phyloP scores from a whole-genome alignment of 2,329 filamentous ascomycete genomes.

The Aspergillus candidus region DNA sequence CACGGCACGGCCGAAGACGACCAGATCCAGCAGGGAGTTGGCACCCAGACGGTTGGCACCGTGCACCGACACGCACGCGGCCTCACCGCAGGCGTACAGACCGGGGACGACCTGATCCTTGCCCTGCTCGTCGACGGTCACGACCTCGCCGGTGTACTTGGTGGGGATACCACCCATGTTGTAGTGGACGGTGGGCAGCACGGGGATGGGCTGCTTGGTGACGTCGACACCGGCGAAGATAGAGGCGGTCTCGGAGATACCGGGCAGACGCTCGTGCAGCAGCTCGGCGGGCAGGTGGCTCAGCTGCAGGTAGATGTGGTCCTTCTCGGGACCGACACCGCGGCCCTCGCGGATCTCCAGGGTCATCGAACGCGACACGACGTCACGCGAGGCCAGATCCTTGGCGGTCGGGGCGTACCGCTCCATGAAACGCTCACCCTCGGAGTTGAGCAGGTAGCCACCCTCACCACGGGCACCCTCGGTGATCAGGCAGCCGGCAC shows the following conservation, averaged over 20 bases:
- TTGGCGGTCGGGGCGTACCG: constrained; percentile 96
- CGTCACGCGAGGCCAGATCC: constrained; percentile 93
- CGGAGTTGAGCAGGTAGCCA: constrained; percentile 93
- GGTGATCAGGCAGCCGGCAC: constrained; percentile 94
- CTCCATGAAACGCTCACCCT: constrained; percentile 99
- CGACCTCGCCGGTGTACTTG: constrained; percentile 91
- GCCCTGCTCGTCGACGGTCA: constrained; percentile 78
- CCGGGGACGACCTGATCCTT: constrained; percentile 91
- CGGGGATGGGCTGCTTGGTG: constrained; percentile 91
- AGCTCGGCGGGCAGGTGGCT: constrained; percentile 90
- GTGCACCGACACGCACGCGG: constrained; percentile 95
- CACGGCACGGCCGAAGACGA: constrained; percentile 96
- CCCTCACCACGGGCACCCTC: constrained; percentile 97
- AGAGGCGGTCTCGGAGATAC: constrained; percentile 96
- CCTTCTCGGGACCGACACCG: constrained; percentile 93
- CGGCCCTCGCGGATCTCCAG: constrained; percentile 96
- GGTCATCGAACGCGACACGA: constrained; percentile 96
- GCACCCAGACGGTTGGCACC: constrained; percentile 96
- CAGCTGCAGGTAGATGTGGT: constrained; percentile 97
- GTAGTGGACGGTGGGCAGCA: constrained; percentile 96
- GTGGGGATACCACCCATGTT: constrained; percentile 99
- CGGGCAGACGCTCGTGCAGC: constrained; percentile 90
- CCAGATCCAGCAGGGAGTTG: constrained; percentile 95
- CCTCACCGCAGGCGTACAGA: constrained; percentile 94
- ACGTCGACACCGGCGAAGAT: constrained; percentile 98